A percentile compares a stretch with the other conserved stretches of the same genome.
Conservation (phyloP, 129 eudicot genomes). For the Centrapalus pauciflorus region DNA sequence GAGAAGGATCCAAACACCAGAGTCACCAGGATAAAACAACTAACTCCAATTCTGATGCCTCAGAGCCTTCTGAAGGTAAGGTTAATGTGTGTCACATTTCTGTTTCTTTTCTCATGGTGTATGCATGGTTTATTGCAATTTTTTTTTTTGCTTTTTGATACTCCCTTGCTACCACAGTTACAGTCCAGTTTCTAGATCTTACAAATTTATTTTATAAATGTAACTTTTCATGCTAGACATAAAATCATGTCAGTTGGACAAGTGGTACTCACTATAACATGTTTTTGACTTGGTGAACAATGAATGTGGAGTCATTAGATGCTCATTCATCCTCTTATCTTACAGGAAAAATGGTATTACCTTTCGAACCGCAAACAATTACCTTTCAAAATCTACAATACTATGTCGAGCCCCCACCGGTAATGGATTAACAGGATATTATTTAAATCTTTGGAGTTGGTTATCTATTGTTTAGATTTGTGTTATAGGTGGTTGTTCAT, state of each 20-base stretch:
- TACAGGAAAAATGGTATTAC: constrained; percentile 34
- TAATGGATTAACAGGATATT: not conserved
- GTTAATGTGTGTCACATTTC: not conserved
- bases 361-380: constrained; percentile 30
- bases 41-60: not conserved
- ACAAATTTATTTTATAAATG: too few species aligned
- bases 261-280: too few species aligned
- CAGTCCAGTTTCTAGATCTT: too few species aligned
- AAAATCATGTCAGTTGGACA: too few species aligned
- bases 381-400: constrained; percentile 37
- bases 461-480: not conserved
- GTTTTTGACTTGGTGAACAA: too few species aligned
- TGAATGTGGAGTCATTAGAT: not conserved
- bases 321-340: not conserved
- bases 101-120: not conserved
- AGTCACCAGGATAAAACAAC: constrained; percentile 2
- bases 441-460: not conserved
- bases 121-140: not conserved
- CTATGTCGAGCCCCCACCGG: constrained; percentile 32
- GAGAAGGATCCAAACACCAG: constrained; percentile 12
- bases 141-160: too few species aligned
- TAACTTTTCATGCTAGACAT: too few species aligned
- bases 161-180: too few species aligned
- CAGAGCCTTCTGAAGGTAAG: constrained; percentile 31
- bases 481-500: not conserved